These are phyloP conservation scores for Paramecium tetraurelia DNA, from an alignment of 73 alveolate genomes.

Conservation along the genomic window DNA sequence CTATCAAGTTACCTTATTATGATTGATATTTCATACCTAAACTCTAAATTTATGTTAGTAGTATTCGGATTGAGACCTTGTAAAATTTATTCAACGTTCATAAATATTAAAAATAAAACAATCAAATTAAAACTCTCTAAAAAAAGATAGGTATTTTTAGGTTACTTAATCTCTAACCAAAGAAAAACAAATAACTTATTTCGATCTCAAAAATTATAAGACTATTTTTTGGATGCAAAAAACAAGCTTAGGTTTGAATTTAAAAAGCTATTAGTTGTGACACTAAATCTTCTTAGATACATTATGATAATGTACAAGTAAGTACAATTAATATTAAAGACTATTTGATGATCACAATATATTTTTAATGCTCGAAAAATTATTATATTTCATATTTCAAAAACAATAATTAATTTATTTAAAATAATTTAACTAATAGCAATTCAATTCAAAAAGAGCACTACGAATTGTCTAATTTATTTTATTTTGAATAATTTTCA, in stretches of 20 bases:
- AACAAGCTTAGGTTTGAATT: not conserved
- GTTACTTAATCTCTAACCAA: not conserved
- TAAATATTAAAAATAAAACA: not conserved
- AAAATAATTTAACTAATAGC: not conserved
- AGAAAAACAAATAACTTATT: not conserved
- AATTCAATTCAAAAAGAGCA: not conserved
- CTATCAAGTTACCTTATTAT: not conserved
- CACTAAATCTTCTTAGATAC: not conserved
- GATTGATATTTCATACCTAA: not conserved
- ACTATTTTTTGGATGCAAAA: not conserved
- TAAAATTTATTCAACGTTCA: constrained; percentile 47
- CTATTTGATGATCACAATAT: not conserved
- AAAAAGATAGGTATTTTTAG: not conserved
- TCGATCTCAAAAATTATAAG: not conserved
- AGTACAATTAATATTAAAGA: not conserved
- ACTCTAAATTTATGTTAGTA: not conserved
- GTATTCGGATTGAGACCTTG: constrained; percentile 4
- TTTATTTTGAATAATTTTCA: not conserved
- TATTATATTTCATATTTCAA: not conserved
- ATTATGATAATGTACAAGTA: not conserved
- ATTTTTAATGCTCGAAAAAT: not conserved
- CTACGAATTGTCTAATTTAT: not conserved
- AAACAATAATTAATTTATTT: not conserved
- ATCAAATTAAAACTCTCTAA: not conserved
- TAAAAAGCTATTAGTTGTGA: not conserved